Conservation (phyloP, 2,329 filamentous ascomycete species). For the Fulvia fulva region DNA sequence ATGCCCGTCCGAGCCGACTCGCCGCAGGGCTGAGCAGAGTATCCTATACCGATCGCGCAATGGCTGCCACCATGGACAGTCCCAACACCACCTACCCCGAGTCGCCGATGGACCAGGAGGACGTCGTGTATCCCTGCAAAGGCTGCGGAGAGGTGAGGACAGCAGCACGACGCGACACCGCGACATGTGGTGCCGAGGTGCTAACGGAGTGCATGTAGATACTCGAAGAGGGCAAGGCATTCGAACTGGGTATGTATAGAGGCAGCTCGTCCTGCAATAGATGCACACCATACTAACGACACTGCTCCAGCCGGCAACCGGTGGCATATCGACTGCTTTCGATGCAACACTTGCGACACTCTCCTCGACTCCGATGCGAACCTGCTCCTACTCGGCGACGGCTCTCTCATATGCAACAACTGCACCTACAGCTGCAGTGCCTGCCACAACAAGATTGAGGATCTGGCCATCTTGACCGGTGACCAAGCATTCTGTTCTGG, state of each 20-base stretch:
- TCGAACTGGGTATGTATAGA: conserved; percentile 72
- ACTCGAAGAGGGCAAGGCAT: conserved; percentile 96
- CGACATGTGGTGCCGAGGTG: not conserved
- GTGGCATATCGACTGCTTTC: conserved; percentile 91
- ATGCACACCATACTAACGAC: conserved; percentile 7
- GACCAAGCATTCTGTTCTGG: conserved; percentile 97
- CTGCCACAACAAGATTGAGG: conserved; percentile 96
- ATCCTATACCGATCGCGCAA: conserved; percentile 10
- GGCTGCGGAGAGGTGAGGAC: conserved; percentile 76
- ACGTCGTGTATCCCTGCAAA: conserved; percentile 80
- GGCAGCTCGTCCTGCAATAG: not conserved
- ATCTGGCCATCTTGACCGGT: conserved; percentile 92
- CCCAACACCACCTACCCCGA: conserved; percentile 63
- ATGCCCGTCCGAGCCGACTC: conserved; percentile 1
- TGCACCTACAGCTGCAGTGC: conserved; percentile 98
- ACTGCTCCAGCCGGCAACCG: conserved; percentile 24
- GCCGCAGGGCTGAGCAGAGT: conserved; percentile 6
- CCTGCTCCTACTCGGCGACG: conserved; percentile 91
- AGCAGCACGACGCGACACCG: not conserved
- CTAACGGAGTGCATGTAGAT: conserved; percentile 56
- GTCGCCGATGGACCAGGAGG: conserved; percentile 69
- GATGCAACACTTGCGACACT: conserved; percentile 76
- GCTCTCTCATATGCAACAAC: conserved; percentile 97
- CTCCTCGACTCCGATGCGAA: conserved; percentile 98
- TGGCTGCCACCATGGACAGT: conserved; percentile 42